phyloP scores from a whole-genome alignment of 2,329 filamentous ascomycete genomes.

The Alternaria sp. region DNA sequence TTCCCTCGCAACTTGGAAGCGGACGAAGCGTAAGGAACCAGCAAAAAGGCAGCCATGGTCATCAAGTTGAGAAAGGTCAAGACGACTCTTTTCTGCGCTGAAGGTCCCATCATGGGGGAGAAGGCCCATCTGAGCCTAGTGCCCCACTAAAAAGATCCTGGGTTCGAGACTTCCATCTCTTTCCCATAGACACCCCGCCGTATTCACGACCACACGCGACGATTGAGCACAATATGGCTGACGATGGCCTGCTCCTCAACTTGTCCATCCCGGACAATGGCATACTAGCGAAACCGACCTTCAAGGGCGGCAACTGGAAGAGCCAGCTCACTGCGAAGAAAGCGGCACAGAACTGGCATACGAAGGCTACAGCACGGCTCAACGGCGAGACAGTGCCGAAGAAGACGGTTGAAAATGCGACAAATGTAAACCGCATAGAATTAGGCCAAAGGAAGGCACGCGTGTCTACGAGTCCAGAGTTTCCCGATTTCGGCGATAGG shows the following conservation, averaged over 20 bases:
- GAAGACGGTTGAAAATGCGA: slow-evolving; percentile 32
- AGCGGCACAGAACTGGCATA: slow-evolving; percentile 63
- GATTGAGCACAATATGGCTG: slow-evolving; percentile 71
- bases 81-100: slow-evolving; percentile 38
- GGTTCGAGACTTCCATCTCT: slow-evolving; percentile 23
- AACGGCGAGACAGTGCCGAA: slow-evolving; percentile 40
- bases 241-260: slow-evolving; percentile 94
- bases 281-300: slow-evolving; percentile 67
- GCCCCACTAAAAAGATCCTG: slow-evolving; percentile 34
- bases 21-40: slow-evolving; percentile 9
- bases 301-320: slow-evolving; percentile 93
- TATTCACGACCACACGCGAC: slow-evolving; percentile 8
- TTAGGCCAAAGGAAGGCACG: slow-evolving; percentile 36
- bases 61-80: slow-evolving; percentile 28
- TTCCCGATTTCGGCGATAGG: slow-evolving; percentile 31
- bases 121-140: slow-evolving; percentile 17
- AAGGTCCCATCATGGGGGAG: slow-evolving; percentile 27
- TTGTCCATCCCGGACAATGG: slow-evolving; percentile 79
- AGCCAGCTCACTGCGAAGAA: slow-evolving; percentile 85
- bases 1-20: slow-evolving; percentile 17
- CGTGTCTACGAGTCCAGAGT: slow-evolving; percentile 29
- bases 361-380: slow-evolving; percentile 50
- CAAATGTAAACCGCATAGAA: slow-evolving; percentile 44
- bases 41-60: slow-evolving; percentile 28
- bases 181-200: slow-evolving; percentile 15